phyloP scores from a whole-genome alignment of 106 monocot species.

The Dioscorea alata region DNA sequence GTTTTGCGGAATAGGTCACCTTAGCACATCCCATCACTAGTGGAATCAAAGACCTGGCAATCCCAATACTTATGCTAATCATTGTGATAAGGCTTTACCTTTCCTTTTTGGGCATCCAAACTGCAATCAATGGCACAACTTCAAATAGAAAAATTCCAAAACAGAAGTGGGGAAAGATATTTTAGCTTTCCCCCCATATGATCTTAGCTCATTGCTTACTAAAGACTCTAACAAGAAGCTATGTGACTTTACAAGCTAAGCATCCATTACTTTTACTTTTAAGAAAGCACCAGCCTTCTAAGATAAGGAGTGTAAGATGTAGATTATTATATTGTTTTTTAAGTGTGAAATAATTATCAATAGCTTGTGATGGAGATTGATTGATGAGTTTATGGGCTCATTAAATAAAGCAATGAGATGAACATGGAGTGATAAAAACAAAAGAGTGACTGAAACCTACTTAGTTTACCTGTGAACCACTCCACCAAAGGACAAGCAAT shows the following conservation, averaged over 20 bases:
- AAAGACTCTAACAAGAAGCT: not conserved
- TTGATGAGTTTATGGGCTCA: not conserved
- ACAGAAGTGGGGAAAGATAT: not conserved
- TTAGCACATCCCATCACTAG: not conserved
- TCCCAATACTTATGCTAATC: slow-evolving; percentile 3
- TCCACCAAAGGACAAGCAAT: not conserved
- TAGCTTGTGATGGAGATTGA: not conserved
- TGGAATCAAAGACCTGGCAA: slow-evolving; percentile 9
- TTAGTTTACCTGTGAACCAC: not conserved
- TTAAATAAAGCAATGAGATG: not conserved
- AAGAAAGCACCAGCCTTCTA: not conserved
- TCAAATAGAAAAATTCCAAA: not conserved
- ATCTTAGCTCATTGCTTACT: slow-evolving; percentile 4
- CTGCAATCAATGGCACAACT: not conserved
- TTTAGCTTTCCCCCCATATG: not conserved
- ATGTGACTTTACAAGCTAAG: not conserved
- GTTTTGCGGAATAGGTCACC: not conserved
- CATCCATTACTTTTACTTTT: not conserved
- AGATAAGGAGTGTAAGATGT: not conserved
- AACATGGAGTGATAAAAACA: no score
- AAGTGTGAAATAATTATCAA: not conserved
- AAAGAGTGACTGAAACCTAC: slow-evolving; percentile 1
- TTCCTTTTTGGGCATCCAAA: slow-evolving; percentile 2
- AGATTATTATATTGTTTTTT: not conserved
- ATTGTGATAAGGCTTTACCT: not conserved